Evolutionary conservation across 1,284 basidiomycete species (phyloP), one percentile per base, ranked within the genome.

Genomic region (Puccinia brachypodii): DNA sequence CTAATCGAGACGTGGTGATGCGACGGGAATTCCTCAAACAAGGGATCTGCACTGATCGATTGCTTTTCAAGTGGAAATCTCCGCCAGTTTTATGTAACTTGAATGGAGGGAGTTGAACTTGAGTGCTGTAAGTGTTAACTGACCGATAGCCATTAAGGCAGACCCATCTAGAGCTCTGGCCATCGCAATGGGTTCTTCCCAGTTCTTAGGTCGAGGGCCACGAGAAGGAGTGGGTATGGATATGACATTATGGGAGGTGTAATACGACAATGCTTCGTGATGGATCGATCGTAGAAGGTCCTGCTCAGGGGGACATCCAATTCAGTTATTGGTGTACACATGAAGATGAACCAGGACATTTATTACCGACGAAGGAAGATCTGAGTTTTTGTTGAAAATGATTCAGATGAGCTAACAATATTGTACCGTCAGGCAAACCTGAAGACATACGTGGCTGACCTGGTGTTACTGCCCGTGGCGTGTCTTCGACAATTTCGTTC

Each of bases 141-240:
- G 25, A 74, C 72, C 72, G 38, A 74, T 53, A 38, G 72, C 72
- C 72, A 74, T 38, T 36, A 74, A n/a, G 36, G 72, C 72, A 36
- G 72, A 56, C 7, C 72, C 72, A 74, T 74, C 72, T 38, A 74
- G 50, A 33, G 72, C 72, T 58, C 72, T 28, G 7, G 53, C 31
- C 72, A 74, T 74, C 13, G 72, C 72, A 74, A 74, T 74, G 56
- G 72, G 72, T 56, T 74, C 72, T 33, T 50, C 42, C 42, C 72
- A 56, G 38, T 50, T 50, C 22, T 36, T 53, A 3, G 72, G 53
- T n/a, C 36, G 31, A 36, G 42, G 72, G 33, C 72, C 72, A 25
- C 44, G 47, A 53, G 36, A 50, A 36, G 36, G 31, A 19, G 42
- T 56, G 13, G 72, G 72, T 47, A 74, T 44, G 11, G 47, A n/a